Evolutionary conservation across 257 asterid genomes (phyloP).

Genomic region (Datura wrightii): DNA sequence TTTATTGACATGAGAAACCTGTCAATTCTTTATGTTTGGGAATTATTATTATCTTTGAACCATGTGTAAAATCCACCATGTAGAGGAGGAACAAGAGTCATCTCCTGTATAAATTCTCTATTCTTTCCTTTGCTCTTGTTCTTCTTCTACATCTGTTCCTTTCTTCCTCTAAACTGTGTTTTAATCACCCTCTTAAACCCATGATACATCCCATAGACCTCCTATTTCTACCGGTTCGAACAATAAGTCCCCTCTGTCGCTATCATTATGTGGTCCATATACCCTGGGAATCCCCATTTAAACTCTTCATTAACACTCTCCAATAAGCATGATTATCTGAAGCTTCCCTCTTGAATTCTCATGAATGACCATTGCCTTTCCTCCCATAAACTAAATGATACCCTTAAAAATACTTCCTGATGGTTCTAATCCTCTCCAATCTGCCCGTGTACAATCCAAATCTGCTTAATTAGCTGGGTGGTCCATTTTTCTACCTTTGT

Average conservation of each 20-base stretch:
- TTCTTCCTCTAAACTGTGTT: not conserved
- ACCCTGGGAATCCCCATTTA: not conserved
- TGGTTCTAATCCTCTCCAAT: not conserved
- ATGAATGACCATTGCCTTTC: not conserved
- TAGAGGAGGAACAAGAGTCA: not conserved
- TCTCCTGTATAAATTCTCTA: slow-evolving; percentile 13
- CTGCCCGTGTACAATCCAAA: not conserved
- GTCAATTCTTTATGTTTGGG: not conserved
- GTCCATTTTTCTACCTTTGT: not conserved
- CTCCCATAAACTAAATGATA: not conserved
- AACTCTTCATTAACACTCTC: not conserved
- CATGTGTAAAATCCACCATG: not conserved
- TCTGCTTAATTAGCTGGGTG: not conserved
- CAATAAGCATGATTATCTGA: not conserved
- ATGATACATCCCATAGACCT: not conserved
- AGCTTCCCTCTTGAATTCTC: not conserved
- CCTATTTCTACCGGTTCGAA: not conserved
- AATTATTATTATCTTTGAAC: not conserved
- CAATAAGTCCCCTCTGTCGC: not conserved
- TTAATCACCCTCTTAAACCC: not conserved
- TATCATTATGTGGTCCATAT: not conserved
- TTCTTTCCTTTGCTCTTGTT: not conserved
- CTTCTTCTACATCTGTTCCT: not conserved
- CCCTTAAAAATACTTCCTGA: not conserved
- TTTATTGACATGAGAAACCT: not conserved